Base-by-base conservation (phyloP, 2,329 filamentous ascomycete genomes). In the Scedosporium dehoogii region DNA sequence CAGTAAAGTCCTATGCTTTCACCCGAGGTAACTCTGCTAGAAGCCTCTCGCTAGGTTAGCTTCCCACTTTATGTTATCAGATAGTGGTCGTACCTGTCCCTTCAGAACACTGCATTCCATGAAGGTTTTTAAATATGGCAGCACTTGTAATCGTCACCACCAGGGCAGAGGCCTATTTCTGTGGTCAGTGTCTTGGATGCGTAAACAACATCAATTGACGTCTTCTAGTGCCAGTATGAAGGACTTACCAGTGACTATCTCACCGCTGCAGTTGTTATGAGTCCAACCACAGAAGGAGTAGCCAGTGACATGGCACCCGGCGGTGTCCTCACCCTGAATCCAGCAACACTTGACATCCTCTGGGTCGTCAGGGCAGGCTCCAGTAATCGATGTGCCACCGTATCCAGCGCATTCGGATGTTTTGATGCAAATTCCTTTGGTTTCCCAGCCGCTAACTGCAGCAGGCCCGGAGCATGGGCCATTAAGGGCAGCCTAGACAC, bases 281-380 rank as follows among this genome's bases (percentile, higher is more conserved):
- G 62, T 57, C 62, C 62, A 63, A 4, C 44, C 46, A 48, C 58
- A 63, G n/a, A 18, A 38, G 18, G 58, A 63, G 10, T 57, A 53
- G 16, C 25, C 27, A 6, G 33, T 48, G 29, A 38, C 41, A 41
- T 16, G 21, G 58, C 44, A 33, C 41, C 41, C 61, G 38, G 14
- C 27, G 18, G 25, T 14, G 23, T 16, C 18, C 6, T 27, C 16
- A 3, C 53, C 53, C 23, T 60, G 48, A 23, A 63, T 33, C 10
- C 59, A 10, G 57, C 61, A 63, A 57, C 61, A 63, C 56, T 63
- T 63, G 61, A 63, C 53, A 33, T 63, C 44, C 21, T 60, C 23
- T 2, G 23, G 21, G 48, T 63, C 62, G 46, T 48, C 21, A 7
- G 62, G 62, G 29, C 62, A 63, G n/a, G 62, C 62, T 14, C 48